Evolutionary conservation across 2,329 filamentous ascomycete genomes (phyloP).

Genomic region (Eurotiales sp.): DNA sequence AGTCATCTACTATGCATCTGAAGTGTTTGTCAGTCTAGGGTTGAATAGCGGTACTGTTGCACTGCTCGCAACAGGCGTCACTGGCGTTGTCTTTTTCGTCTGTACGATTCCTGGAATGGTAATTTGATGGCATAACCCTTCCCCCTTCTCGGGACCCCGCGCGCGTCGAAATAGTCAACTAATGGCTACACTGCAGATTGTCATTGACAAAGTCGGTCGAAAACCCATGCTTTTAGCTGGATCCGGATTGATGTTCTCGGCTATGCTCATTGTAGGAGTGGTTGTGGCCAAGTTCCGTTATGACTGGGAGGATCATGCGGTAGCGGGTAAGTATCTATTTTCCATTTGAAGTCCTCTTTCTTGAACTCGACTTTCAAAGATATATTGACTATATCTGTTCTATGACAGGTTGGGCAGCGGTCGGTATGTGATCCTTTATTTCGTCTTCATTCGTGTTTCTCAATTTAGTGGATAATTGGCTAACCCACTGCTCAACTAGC

Average conservation of each 20-base stretch:
- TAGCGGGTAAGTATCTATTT: slow-evolving; percentile 32
- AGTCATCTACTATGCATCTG: slow-evolving; percentile 43
- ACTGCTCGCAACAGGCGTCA: slow-evolving; percentile 33
- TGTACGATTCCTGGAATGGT: slow-evolving; percentile 30
- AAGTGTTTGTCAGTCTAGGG: slow-evolving; percentile 34
- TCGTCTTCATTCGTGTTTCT: not conserved
- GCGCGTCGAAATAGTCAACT: not conserved
- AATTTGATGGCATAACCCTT: not conserved
- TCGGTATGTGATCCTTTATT: slow-evolving; percentile 24
- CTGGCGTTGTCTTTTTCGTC: slow-evolving; percentile 30
- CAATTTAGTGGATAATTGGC: not conserved
- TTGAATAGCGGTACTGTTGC: slow-evolving; percentile 30
- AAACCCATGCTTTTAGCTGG: slow-evolving; percentile 46
- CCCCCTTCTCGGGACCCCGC: too few species aligned
- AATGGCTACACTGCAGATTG: not conserved
- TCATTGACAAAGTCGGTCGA: slow-evolving; percentile 47
- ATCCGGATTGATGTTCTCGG: slow-evolving; percentile 43
- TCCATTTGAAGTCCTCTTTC: too few species aligned
- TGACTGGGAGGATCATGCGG: slow-evolving; percentile 49
- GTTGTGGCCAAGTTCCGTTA: slow-evolving; percentile 52
- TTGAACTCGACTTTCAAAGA: not conserved
- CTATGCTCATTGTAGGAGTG: slow-evolving; percentile 50
- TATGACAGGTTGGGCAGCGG: slow-evolving; percentile 46
- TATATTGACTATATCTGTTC: not conserved
- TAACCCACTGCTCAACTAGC: slow-evolving; percentile 25